Conservation (phyloP, 73 alveolate genomes). For the Paraurostyla sp. region DNA sequence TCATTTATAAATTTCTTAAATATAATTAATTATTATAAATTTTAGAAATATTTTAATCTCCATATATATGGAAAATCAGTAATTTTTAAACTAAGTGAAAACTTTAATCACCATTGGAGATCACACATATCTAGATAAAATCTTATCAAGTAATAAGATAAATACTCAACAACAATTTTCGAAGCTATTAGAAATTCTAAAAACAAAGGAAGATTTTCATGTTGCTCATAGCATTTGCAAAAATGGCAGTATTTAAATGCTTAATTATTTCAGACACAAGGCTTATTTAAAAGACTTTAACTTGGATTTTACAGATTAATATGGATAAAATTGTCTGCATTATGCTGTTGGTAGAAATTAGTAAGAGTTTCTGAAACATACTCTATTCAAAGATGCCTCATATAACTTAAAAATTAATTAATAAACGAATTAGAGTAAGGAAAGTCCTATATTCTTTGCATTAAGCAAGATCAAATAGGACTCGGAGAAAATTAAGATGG, state of each 20-base stretch:
- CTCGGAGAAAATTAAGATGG: slow-evolving; percentile 16
- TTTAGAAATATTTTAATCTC: not conserved
- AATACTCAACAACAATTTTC: not conserved
- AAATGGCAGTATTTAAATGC: not conserved
- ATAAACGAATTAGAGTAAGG: not conserved
- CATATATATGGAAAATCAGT: not conserved
- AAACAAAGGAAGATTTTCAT: not conserved
- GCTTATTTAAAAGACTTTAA: not conserved
- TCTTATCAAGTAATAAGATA: not conserved
- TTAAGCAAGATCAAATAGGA: not conserved
- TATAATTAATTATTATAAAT: not conserved
- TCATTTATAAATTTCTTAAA: not conserved
- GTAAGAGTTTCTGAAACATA: not conserved
- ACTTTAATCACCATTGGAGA: not conserved
- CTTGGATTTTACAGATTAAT: not conserved
- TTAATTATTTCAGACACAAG: slow-evolving; percentile 1
- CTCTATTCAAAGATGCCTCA: not conserved
- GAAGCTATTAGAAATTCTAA: not conserved
- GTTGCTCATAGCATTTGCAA: not conserved
- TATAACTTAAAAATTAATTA: not conserved
- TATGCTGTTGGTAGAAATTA: slow-evolving; percentile 11
- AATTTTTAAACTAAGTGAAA: not conserved
- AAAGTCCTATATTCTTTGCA: slow-evolving; percentile 19
- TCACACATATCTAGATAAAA: not conserved
- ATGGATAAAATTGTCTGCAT: not conserved